Conservation (phyloP, 176 grass and related monocot species). For the Carex littledalei region DNA sequence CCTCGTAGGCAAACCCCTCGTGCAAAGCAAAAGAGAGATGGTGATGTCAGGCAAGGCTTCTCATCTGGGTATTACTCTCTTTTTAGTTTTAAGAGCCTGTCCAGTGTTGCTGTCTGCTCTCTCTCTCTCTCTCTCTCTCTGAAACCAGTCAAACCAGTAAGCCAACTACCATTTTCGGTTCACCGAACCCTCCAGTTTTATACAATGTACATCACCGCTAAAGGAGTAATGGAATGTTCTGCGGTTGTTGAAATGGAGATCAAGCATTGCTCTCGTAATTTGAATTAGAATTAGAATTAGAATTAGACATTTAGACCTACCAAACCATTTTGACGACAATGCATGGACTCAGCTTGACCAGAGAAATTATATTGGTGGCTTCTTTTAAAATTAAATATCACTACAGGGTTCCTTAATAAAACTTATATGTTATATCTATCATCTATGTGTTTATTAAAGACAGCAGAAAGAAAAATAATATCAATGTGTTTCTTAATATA, state of each 20-base stretch:
- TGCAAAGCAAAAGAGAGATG: slow-evolving; percentile 22
- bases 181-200: background rate
- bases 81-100: slow-evolving; percentile 12
- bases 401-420: too few species aligned
- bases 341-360: background rate
- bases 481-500: too few species aligned
- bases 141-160: background rate
- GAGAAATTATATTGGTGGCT: background rate
- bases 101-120: background rate
- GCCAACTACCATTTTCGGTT: background rate
- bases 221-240: background rate
- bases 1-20: slow-evolving; percentile 23
- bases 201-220: background rate
- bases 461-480: too few species aligned
- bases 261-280: background rate
- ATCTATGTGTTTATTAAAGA: too few species aligned
- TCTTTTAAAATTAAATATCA: too few species aligned
- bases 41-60: slow-evolving; percentile 8
- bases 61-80: slow-evolving; percentile 29
- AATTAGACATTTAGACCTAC: background rate
- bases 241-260: background rate
- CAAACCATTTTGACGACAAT: background rate
- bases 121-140: background rate
- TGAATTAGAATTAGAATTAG: background rate
- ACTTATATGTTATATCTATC: too few species aligned